Conservation (phyloP, 805 yeast genomes). For the Myxozyma sirexii region DNA sequence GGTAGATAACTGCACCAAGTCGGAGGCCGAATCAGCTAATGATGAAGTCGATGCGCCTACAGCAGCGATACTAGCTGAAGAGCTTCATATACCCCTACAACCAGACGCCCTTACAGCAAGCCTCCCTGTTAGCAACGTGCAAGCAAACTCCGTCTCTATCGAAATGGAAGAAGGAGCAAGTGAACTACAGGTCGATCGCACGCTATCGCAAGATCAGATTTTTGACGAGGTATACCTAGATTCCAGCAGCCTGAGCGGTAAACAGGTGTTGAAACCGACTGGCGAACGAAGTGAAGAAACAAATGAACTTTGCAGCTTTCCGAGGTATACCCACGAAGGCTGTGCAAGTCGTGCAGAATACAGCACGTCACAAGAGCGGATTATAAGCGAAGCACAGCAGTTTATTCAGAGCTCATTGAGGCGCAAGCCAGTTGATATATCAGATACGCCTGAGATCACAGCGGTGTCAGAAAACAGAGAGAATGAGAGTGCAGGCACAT, state of each 20-base stretch:
- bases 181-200: neutral
- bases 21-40: too few relatives aligned
- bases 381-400: slow-evolving; percentile 1
- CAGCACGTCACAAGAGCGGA: neutral
- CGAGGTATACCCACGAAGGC: too few relatives aligned
- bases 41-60: too few relatives aligned
- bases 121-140: too few relatives aligned
- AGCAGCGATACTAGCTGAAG: too few relatives aligned
- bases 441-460: neutral
- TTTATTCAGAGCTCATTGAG: neutral
- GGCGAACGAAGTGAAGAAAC: too few relatives aligned
- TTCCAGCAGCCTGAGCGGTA: neutral
- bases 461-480: neutral
- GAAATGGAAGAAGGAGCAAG: neutral
- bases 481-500: neutral
- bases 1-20: too few relatives aligned
- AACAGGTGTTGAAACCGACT: neutral
- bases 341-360: neutral
- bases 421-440: neutral
- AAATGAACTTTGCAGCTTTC: too few relatives aligned
- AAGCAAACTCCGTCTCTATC: neutral
- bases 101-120: too few relatives aligned
- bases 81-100: too few relatives aligned
- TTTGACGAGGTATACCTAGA: neutral
- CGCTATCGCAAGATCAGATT: neutral